Percentiles rank a stretch among this genome's conserved stretches.
Conservation (phyloP, 2,329 filamentous ascomycete species). For the Esteya vermicola region DNA sequence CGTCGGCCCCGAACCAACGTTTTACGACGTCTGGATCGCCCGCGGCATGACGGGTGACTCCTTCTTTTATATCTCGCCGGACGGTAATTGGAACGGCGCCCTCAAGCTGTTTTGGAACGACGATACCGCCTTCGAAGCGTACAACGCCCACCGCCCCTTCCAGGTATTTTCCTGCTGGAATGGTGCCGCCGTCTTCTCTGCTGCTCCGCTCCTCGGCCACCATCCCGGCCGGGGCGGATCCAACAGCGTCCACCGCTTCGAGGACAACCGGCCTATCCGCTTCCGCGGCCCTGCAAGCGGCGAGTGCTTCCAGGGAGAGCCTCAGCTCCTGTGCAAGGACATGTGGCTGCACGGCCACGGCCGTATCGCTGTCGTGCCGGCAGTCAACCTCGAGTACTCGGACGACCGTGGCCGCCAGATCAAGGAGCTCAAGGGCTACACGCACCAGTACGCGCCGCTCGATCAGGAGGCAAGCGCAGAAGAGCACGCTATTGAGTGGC, state of each 20-base stretch:
- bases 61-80: constrained; percentile 37
- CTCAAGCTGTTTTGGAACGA: constrained; percentile 41
- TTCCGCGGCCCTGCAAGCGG: constrained; percentile 26
- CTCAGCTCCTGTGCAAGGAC: constrained; percentile 42
- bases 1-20: constrained; percentile 25
- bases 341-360: constrained; percentile 34
- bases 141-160: constrained; percentile 26
- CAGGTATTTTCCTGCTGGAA: constrained; percentile 48
- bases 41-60: constrained; percentile 36
- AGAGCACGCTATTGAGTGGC: constrained; percentile 34
- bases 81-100: constrained; percentile 32
- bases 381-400: constrained; percentile 40
- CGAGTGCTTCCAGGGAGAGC: constrained; percentile 41
- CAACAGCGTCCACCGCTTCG: too few relatives aligned
- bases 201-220: constrained; percentile 33
- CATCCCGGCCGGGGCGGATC: too few relatives aligned
- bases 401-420: constrained; percentile 27
- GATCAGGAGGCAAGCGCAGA: constrained; percentile 12
- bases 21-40: constrained; percentile 44
- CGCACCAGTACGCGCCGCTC: constrained; percentile 22
- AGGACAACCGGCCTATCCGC: constrained; percentile 16
- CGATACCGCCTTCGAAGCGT: constrained; percentile 18
- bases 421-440: constrained; percentile 36
- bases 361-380: constrained; percentile 40
- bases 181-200: constrained; percentile 34